Percentiles rank a stretch among this genome's conserved stretches.
These are phyloP conservation scores for Zygnema circumcarinatum DNA, from an alignment of 139 green algal species.

Conservation along the genomic window DNA sequence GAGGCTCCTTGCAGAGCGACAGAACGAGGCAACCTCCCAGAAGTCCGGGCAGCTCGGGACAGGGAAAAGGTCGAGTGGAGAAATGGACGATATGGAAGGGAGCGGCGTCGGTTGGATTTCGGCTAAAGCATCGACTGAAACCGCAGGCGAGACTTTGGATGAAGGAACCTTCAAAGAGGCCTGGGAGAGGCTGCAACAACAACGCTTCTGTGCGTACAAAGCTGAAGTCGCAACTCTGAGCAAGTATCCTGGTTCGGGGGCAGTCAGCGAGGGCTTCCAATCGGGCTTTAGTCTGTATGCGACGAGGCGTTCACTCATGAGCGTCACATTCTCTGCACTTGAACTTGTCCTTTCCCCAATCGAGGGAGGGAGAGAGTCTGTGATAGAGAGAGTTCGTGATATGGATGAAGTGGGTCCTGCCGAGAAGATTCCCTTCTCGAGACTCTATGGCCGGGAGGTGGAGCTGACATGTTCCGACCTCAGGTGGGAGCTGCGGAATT, in stretches of 20 bases:
- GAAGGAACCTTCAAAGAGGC: slow-evolving; percentile 9
- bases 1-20: slow-evolving; percentile 19
- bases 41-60: not conserved
- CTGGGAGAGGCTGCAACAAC: slow-evolving; percentile 9
- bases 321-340: not conserved
- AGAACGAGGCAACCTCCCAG: not conserved
- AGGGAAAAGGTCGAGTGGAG: not conserved
- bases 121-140: not conserved
- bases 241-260: not conserved
- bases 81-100: not conserved
- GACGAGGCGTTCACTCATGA: not conserved
- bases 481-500: slow-evolving; percentile 21
- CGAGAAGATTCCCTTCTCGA: slow-evolving; percentile 17
- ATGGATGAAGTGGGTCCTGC: slow-evolving; percentile 26
- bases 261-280: slow-evolving; percentile 16
- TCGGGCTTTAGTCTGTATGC: not conserved
- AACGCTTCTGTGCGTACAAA: slow-evolving; percentile 17
- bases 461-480: not conserved
- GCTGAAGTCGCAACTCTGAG: slow-evolving; percentile 12
- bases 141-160: not conserved
- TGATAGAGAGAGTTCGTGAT: slow-evolving; percentile 29
- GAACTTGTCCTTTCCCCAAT: slow-evolving; percentile 15
- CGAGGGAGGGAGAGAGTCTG: not conserved
- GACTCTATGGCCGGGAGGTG: slow-evolving; percentile 24
- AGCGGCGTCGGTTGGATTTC: not conserved